Base-by-base conservation (phyloP, 176 grass and related monocot species). In the Triticum urartu region DNA sequence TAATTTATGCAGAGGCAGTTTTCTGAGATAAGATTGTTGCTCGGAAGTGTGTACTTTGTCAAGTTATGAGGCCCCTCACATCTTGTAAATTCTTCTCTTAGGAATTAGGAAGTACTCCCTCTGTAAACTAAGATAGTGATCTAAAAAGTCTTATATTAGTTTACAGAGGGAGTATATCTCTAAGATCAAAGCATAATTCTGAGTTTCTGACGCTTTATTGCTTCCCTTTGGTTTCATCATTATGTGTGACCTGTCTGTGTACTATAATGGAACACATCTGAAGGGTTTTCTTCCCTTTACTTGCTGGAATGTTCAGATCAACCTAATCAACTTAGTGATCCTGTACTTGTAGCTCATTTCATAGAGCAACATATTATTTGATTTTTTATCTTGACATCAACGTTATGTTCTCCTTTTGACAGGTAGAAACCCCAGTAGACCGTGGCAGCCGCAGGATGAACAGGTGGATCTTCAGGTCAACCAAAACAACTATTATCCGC, bases 391-490 rank as follows among this genome's bases (percentile, higher is more conserved):
- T 80, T 86, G 52, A 70, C 43, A 63, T 15, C 38, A 68, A 75
- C 39, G 11, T 71, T 61, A 45, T 18, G 21, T 80, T 81, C 64
- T 69, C 34, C 36, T 80, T 81, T 86, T 86, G 39, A 56, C 66
- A 98, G 96, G 91, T 90, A 82, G 96, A 98, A 28, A 65, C 79
- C 52, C 96, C 93, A 73, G 88, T 88, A 83, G 95, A 95, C 76
- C 92, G 88, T 45, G 96, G 93, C 72, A 95, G 83, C 70, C 86
- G 90, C 18, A 82, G 58, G 71, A 95, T 94, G 80, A 90, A 73
- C 56, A 91, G 80, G 34, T 95, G 93, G 96, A 81, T 89, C 79
- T 98, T 98, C 86, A 93, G 80, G 25, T 95, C 96, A 63, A 95
- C 92, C 81, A 89, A 90, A 71, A 95, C 91, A 34, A 91, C 85